Percentiles rank a stretch among this genome's conserved stretches.
Conservation (phyloP, 78 protist species). For the Planoprotostelium fungivorum region DNA sequence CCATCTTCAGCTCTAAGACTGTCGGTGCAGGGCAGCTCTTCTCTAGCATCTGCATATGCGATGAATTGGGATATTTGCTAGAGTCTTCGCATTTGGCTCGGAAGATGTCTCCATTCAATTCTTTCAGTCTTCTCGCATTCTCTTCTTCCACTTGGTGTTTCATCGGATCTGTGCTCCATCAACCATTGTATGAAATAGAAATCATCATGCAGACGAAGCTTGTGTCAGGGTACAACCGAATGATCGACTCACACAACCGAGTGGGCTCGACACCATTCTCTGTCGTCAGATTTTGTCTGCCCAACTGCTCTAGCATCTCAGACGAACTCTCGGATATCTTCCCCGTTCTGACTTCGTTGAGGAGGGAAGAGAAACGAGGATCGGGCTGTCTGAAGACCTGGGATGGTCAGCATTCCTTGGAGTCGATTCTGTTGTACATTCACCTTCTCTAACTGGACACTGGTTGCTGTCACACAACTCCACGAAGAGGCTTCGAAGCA, state of each 20-base stretch:
- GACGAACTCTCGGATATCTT: not conserved
- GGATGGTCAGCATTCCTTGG: no score
- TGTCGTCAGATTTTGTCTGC: not conserved
- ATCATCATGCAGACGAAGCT: not conserved
- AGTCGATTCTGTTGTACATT: no score
- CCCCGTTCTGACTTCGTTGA: not conserved
- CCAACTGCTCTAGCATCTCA: constrained; percentile 14
- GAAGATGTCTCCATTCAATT: not conserved
- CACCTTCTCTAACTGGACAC: constrained; percentile 12
- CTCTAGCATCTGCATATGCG: not conserved
- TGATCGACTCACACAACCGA: not conserved
- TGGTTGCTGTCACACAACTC: constrained; percentile 25
- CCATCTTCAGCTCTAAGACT: constrained; percentile 22
- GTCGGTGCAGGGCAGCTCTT: not conserved
- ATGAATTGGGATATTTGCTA: not conserved
- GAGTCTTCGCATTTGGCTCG: not conserved
- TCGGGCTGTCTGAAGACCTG: not conserved
- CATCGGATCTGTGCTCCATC: not conserved
- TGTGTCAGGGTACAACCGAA: not conserved
- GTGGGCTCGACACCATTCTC: constrained; percentile 51
- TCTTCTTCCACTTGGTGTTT: not conserved
- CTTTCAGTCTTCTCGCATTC: not conserved
- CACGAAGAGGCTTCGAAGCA: not conserved
- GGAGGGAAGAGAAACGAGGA: not conserved
- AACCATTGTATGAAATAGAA: no score